Evolutionary conservation across 2,329 filamentous ascomycete genomes (phyloP).

Genomic region (Penicillium psychrosexuale): DNA sequence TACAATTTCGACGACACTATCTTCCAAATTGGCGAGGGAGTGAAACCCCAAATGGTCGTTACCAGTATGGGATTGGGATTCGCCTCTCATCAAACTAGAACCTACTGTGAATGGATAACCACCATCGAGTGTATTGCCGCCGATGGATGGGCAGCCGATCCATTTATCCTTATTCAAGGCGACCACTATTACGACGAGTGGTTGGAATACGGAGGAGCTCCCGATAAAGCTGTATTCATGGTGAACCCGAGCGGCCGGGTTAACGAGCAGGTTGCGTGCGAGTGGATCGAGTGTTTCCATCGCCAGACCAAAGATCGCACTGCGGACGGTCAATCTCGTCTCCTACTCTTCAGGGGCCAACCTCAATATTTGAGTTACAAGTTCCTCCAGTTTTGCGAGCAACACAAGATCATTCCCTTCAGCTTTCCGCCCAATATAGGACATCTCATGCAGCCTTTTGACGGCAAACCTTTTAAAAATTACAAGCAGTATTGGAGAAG

Average conservation of each 20-base stretch:
- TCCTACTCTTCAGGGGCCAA: background rate
- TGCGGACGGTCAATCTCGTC: background rate
- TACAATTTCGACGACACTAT: background rate
- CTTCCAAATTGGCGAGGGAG: background rate
- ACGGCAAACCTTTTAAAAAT: background rate
- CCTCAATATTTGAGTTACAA: background rate
- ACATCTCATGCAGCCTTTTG: conserved; percentile 3
- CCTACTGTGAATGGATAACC: conserved; percentile 2
- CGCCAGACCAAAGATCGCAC: background rate
- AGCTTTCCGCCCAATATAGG: conserved; percentile 3
- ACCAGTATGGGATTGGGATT: background rate
- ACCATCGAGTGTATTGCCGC: conserved; percentile 3
- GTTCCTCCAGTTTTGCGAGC: background rate
- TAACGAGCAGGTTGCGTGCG: background rate
- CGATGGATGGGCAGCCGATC: conserved; percentile 1
- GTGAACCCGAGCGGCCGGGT: background rate
- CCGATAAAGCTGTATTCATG: background rate
- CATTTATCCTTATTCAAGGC: background rate
- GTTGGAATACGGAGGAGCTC: background rate
- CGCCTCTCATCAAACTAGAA: background rate
- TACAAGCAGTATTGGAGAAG: background rate
- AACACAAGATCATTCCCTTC: background rate
- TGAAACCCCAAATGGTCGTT: background rate
- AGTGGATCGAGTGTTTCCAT: background rate
- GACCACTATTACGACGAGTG: background rate